Evolutionary conservation across 2,329 filamentous ascomycete species (phyloP).

Genomic region (Penicillium brevicompactum): DNA sequence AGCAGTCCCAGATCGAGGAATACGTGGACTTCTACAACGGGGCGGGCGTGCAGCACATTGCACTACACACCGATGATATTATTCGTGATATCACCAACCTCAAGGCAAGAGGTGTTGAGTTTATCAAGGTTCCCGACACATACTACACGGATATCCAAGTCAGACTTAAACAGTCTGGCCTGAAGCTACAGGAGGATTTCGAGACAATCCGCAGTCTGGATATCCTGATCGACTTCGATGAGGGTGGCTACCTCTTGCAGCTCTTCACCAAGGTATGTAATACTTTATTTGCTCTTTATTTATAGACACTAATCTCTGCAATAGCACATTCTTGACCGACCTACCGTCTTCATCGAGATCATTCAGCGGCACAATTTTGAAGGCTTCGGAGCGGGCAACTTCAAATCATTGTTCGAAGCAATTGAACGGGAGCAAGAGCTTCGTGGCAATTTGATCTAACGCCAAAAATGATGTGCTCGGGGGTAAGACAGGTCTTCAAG

Average conservation of each 20-base stretch:
- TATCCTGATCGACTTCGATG: constrained; percentile 94
- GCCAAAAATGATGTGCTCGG: background rate
- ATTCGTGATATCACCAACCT: constrained; percentile 74
- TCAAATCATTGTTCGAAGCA: constrained; percentile 92
- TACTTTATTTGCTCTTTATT: background rate
- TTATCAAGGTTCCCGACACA: constrained; percentile 83
- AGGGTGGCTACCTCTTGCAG: constrained; percentile 78
- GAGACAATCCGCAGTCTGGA: constrained; percentile 74
- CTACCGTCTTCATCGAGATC: constrained; percentile 95
- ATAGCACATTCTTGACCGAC: constrained; percentile 83
- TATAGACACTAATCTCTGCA: constrained; percentile 3
- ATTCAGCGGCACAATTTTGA: constrained; percentile 90
- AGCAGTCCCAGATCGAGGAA: constrained; percentile 92
- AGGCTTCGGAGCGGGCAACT: constrained; percentile 93
- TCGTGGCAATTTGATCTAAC: constrained; percentile 70
- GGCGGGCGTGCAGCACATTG: constrained; percentile 90
- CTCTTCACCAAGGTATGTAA: constrained; percentile 67
- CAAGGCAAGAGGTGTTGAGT: constrained; percentile 85
- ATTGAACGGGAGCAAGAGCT: constrained; percentile 90
- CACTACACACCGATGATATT: constrained; percentile 79
- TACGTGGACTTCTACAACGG: constrained; percentile 89
- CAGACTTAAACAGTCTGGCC: constrained; percentile 65
- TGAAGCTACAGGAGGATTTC: constrained; percentile 75
- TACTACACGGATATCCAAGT: constrained; percentile 80
- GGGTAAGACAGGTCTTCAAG: background rate